These are phyloP conservation scores for Taxillus chinensis DNA, from an alignment of 164 flowering plant species.

Conservation along the genomic window DNA sequence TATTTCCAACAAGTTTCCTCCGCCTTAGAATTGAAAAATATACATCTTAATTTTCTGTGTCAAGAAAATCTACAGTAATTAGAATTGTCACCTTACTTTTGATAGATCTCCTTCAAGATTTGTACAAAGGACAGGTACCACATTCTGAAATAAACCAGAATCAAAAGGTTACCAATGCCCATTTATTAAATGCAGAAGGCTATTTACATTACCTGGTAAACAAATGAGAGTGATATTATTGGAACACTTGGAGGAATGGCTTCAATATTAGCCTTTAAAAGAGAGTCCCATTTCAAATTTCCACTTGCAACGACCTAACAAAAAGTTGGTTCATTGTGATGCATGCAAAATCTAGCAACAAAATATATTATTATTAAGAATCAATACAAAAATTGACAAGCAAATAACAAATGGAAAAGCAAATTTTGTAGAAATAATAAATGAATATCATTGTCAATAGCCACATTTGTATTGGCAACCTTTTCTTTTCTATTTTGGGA, in stretches of 20 bases:
- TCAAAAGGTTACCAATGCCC: neutral
- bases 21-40: no score
- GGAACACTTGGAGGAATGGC: conserved; percentile 88
- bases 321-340: neutral
- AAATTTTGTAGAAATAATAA: no score
- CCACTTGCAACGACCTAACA: conserved; percentile 72
- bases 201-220: conserved; percentile 59
- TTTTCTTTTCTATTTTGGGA: no score
- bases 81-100: conserved; percentile 74
- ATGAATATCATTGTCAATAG: no score
- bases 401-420: no score
- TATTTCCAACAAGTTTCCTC: no score
- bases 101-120: conserved; percentile 85
- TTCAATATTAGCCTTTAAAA: conserved; percentile 65
- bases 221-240: conserved; percentile 85
- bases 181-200: conserved; percentile 4
- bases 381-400: no score
- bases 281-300: conserved; percentile 68
- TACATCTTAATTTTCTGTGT: neutral
- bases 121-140: conserved; percentile 88
- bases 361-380: no score
- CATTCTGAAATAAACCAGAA: conserved; percentile 50
- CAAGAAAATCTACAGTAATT: conserved; percentile 2
- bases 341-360: no score
- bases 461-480: no score